These are phyloP conservation scores for Dipteronia dyeriana DNA, from an alignment of 345 rosid genomes.

Conservation along the genomic window DNA sequence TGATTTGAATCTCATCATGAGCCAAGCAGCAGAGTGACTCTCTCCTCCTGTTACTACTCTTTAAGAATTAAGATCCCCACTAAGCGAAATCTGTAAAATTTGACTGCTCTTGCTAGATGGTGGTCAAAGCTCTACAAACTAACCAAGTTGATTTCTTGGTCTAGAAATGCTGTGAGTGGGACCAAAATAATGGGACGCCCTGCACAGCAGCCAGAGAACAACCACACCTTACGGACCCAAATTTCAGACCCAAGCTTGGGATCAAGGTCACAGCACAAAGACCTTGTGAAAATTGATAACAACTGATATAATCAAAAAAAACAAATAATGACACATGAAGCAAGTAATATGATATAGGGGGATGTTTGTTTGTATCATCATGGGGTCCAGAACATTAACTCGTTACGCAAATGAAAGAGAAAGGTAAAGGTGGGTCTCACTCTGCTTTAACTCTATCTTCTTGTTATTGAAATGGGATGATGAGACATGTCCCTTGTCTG, in stretches of 20 bases:
- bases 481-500: slow-evolving; percentile 24
- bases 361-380: slow-evolving; percentile 24
- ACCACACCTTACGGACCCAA: slow-evolving; percentile 28
- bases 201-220: slow-evolving; percentile 20
- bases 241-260: slow-evolving; percentile 17
- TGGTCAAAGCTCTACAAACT: slow-evolving; percentile 25
- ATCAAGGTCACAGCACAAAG: slow-evolving; percentile 22
- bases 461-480: slow-evolving; percentile 28
- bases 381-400: slow-evolving; percentile 25
- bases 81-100: slow-evolving; percentile 16
- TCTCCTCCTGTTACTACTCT: slow-evolving; percentile 9
- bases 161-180: slow-evolving; percentile 21
- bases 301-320: slow-evolving; percentile 23
- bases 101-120: slow-evolving; percentile 10
- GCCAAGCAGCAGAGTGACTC: not conserved
- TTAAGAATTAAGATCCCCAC: slow-evolving; percentile 19
- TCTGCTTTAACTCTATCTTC: slow-evolving; percentile 24
- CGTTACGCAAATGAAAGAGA: slow-evolving; percentile 17
- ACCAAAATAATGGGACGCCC: slow-evolving; percentile 9
- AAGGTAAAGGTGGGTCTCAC: slow-evolving; percentile 30
- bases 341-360: slow-evolving; percentile 19
- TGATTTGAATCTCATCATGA: slow-evolving; percentile 31
- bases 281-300: slow-evolving; percentile 29
- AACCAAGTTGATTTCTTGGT: slow-evolving; percentile 18
- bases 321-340: slow-evolving; percentile 23